Evolutionary conservation across 2,329 filamentous ascomycete species (phyloP).

Genomic region (Pochonia chlamydosporia): DNA sequence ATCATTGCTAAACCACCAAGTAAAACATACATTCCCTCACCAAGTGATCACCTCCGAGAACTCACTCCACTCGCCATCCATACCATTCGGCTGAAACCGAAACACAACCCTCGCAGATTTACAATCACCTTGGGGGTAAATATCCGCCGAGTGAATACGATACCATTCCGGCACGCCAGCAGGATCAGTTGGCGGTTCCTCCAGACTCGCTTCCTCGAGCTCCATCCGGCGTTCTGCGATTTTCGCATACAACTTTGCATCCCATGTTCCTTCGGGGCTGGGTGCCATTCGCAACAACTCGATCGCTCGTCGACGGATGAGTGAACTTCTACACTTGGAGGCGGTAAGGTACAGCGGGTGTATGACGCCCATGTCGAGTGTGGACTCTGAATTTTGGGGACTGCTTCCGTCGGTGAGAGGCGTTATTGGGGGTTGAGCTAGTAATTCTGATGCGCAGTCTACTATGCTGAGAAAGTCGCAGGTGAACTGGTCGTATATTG

Average conservation of each 20-base stretch:
- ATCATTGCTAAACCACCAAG: no score
- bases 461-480: slow-evolving; percentile 9
- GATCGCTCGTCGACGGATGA: slow-evolving; percentile 10
- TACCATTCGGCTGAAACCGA: slow-evolving; percentile 2
- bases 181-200: background rate
- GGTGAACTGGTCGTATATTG: slow-evolving; percentile 8
- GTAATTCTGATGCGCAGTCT: slow-evolving; percentile 5
- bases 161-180: slow-evolving; percentile 8
- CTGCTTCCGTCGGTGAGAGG: background rate
- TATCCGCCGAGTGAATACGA: slow-evolving; percentile 5
- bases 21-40: background rate
- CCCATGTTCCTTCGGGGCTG: slow-evolving; percentile 9
- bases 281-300: slow-evolving; percentile 5
- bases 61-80: slow-evolving; percentile 6
- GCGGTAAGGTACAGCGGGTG: slow-evolving; percentile 12
- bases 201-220: slow-evolving; percentile 10
- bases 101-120: slow-evolving; percentile 1
- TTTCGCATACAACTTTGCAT: slow-evolving; percentile 6
- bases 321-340: slow-evolving; percentile 11
- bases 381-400: slow-evolving; percentile 1
- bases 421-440: background rate
- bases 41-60: slow-evolving; percentile 3
- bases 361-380: slow-evolving; percentile 12
- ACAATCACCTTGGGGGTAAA: background rate
- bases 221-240: slow-evolving; percentile 9